These are phyloP conservation scores for Verticillium nubilum DNA, from an alignment of 2,329 filamentous ascomycete genomes.

Conservation along the genomic window DNA sequence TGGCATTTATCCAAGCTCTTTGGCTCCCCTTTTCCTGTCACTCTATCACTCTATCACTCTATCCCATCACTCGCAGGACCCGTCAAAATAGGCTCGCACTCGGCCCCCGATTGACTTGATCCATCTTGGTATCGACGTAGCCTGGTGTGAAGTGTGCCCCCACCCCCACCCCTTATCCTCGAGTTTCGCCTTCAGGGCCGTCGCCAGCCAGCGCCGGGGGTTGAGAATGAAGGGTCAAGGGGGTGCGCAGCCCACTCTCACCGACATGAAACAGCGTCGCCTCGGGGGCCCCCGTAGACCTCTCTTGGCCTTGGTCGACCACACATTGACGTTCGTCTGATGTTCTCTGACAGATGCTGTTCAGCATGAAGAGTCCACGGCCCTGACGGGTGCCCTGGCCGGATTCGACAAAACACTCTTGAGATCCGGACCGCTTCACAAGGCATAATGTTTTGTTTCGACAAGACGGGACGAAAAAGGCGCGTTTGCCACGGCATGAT, in stretches of 20 bases:
- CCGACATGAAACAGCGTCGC: constrained; percentile 3
- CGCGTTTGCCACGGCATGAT: not conserved
- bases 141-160: not conserved
- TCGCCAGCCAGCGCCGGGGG: constrained; percentile 7
- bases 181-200: constrained; percentile 9
- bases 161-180: not conserved
- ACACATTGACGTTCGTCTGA: constrained; percentile 11
- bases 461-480: not conserved
- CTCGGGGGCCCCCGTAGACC: not conserved
- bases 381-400: not conserved
- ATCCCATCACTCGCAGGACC: no score
- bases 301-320: constrained; percentile 1
- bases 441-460: not conserved
- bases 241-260: constrained; percentile 1
- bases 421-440: constrained; percentile 10
- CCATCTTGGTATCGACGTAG: not conserved
- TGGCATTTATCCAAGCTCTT: not conserved
- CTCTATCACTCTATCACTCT: constrained; percentile 2
- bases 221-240: constrained; percentile 2
- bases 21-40: constrained; percentile 1
- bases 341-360: constrained; percentile 11
- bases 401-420: constrained; percentile 8
- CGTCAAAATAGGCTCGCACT: not conserved
- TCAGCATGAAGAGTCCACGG: constrained; percentile 2
- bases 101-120: not conserved